Percentiles rank a stretch among this genome's conserved stretches.
Evolutionary conservation across 305 asterid genomes (phyloP).

Genomic region (Euphrasia arctica): DNA sequence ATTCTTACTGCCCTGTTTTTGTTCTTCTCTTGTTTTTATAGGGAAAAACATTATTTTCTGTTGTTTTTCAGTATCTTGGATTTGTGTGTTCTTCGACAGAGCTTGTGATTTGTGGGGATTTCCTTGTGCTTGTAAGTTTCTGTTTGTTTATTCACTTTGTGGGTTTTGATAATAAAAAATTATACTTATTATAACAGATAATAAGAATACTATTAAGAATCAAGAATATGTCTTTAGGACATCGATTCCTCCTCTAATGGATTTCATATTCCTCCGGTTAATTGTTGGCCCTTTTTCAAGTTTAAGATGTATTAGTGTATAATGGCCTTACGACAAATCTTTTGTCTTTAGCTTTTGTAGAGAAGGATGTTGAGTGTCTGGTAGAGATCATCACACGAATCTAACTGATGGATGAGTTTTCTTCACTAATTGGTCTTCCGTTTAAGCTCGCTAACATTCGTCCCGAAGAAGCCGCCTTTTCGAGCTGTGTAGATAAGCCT

Average conservation of each 20-base stretch:
- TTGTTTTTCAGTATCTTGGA: background rate
- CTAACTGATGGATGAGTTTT: constrained; percentile 37
- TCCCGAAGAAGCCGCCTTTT: constrained; percentile 26
- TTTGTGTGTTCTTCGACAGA: constrained; percentile 6
- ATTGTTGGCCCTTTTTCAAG: constrained; percentile 6
- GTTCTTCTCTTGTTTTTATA: background rate
- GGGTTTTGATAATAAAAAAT: constrained; percentile 15
- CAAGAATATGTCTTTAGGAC: constrained; percentile 25
- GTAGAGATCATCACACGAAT: background rate
- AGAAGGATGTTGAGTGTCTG: constrained; percentile 14
- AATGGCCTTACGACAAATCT: background rate
- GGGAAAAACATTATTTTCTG: background rate
- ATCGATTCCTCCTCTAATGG: constrained; percentile 25
- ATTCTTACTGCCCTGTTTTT: constrained; percentile 8
- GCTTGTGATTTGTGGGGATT: no score
- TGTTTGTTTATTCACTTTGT: constrained; percentile 14
- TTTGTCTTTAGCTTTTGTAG: background rate
- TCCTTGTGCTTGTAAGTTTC: constrained; percentile 23
- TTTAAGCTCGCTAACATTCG: constrained; percentile 33
- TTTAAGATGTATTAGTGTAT: background rate
- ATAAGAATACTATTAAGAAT: constrained; percentile 32
- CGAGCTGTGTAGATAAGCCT: constrained; percentile 5
- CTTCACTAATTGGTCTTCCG: constrained; percentile 33
- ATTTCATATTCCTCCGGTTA: constrained; percentile 39
- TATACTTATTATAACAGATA: constrained; percentile 27